Evolutionary conservation across 1,284 basidiomycete species (phyloP).

Genomic region (Ustilago sp.): DNA sequence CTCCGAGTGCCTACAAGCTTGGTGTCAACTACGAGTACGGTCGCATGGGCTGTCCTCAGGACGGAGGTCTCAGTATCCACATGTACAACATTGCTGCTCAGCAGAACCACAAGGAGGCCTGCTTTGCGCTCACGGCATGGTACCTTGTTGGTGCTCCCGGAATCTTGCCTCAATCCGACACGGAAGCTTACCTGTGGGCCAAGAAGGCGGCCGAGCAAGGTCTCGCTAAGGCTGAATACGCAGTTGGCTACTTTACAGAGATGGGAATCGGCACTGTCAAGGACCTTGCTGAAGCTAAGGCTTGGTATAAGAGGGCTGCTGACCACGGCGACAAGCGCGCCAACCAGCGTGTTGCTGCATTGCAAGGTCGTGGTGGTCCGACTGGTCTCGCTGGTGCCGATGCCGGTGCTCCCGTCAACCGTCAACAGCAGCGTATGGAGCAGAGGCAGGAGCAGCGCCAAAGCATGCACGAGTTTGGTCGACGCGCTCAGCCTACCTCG

Average conservation of each 20-base stretch:
- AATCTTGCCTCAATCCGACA: slow-evolving; percentile 96
- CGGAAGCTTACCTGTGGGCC: slow-evolving; percentile 82
- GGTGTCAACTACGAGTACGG: slow-evolving; percentile 99
- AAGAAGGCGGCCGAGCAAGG: slow-evolving; percentile 69
- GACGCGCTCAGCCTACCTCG: slow-evolving; percentile 61
- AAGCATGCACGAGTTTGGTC: slow-evolving; percentile 48
- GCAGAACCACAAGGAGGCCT: slow-evolving; percentile 94
- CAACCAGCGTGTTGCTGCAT: slow-evolving; percentile 77
- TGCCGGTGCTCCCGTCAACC: slow-evolving; percentile 30
- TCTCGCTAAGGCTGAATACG: slow-evolving; percentile 75
- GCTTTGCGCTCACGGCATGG: slow-evolving; percentile 98
- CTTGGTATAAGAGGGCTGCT: slow-evolving; percentile 89
- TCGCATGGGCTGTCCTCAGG: slow-evolving; percentile 98
- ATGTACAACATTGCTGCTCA: slow-evolving; percentile 87
- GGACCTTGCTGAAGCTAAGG: slow-evolving; percentile 73
- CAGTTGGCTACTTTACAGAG: slow-evolving; percentile 95
- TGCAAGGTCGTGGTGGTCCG: slow-evolving; percentile 49
- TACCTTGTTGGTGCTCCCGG: slow-evolving; percentile 98
- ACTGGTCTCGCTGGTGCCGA: slow-evolving; percentile 40
- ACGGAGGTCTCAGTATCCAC: slow-evolving; percentile 95
- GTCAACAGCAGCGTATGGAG: slow-evolving; percentile 46
- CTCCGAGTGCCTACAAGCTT: slow-evolving; percentile 92
- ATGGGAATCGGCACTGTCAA: slow-evolving; percentile 71
- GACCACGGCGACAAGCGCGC: slow-evolving; percentile 97
- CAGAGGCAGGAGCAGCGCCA: slow-evolving; percentile 49